Evolutionary conservation across 2,329 filamentous ascomycete species (phyloP).

Genomic region (Magnaporthales sp.): DNA sequence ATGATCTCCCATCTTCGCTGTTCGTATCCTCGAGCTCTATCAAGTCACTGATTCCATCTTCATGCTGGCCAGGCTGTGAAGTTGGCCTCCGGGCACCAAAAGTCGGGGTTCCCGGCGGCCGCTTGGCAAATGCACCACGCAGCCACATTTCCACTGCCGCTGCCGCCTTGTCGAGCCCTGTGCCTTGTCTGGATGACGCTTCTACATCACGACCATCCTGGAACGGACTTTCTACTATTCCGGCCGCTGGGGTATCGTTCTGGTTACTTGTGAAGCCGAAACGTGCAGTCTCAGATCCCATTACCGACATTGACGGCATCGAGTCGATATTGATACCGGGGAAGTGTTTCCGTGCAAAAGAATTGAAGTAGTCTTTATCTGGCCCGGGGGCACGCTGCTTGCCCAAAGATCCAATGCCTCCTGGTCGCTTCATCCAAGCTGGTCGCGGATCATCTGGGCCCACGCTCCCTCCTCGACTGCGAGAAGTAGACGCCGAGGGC

Average conservation of each 20-base stretch:
- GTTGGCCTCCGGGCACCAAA: slow-evolving; percentile 19
- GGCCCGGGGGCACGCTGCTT: slow-evolving; percentile 68
- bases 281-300: slow-evolving; percentile 50
- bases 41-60: slow-evolving; percentile 45
- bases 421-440: slow-evolving; percentile 69
- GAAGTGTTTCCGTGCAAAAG: slow-evolving; percentile 74
- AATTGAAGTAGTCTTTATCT: slow-evolving; percentile 74
- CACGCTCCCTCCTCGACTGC: slow-evolving; percentile 28
- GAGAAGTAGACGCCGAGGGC: slow-evolving; percentile 20
- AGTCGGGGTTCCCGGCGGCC: slow-evolving; percentile 37
- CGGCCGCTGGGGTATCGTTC: slow-evolving; percentile 13
- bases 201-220: slow-evolving; percentile 34
- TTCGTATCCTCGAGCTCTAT: slow-evolving; percentile 62
- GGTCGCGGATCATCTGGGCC: slow-evolving; percentile 29
- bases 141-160: slow-evolving; percentile 88
- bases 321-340: slow-evolving; percentile 67
- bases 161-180: slow-evolving; percentile 70
- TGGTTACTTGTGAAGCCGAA: slow-evolving; percentile 38
- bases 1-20: slow-evolving; percentile 40
- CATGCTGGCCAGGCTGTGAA: slow-evolving; percentile 9
- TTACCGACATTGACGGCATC: slow-evolving; percentile 56
- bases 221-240: slow-evolving; percentile 43
- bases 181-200: slow-evolving; percentile 28
- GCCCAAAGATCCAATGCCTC: slow-evolving; percentile 77
- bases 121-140: slow-evolving; percentile 65